phyloP scores from a whole-genome alignment of 345 rosid species.

The Trapa bicornis region DNA sequence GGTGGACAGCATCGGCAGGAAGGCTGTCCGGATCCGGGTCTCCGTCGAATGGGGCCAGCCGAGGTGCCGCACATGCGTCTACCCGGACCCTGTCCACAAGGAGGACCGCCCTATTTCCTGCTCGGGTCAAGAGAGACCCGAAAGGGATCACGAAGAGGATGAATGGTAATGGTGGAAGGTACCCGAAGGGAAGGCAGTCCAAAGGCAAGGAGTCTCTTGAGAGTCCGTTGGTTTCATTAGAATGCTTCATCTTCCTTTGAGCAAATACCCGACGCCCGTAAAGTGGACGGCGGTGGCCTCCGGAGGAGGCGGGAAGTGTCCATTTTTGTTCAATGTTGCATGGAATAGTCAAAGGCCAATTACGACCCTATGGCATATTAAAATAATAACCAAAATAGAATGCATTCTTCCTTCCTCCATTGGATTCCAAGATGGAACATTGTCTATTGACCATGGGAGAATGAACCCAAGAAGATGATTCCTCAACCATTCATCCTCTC shows the following conservation, averaged over 20 bases:
- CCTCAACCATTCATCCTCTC: too few relatives aligned
- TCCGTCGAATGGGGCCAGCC: background rate
- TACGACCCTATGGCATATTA: background rate
- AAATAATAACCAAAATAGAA: too few relatives aligned
- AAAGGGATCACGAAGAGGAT: background rate
- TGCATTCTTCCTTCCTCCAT: too few relatives aligned
- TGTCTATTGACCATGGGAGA: too few relatives aligned
- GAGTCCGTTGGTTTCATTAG: conserved; percentile 8
- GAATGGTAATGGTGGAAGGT: background rate
- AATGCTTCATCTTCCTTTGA: conserved; percentile 11
- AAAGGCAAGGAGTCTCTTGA: conserved; percentile 2
- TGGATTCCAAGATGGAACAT: too few relatives aligned
- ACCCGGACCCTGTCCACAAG: conserved; percentile 1
- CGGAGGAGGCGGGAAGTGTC: background rate
- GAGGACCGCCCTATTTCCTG: conserved; percentile 2
- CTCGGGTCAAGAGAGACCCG: conserved; percentile 6
- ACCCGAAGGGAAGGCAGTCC: background rate
- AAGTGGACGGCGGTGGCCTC: background rate
- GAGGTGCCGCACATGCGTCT: background rate
- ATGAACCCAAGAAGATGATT: too few relatives aligned
- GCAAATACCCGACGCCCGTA: background rate
- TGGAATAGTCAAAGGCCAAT: conserved; percentile 1
- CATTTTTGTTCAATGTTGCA: background rate
- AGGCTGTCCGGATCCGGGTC: background rate
- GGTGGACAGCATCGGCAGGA: background rate